Evolutionary conservation across 768 basidiomycete genomes (phyloP).

Genomic region (Boletus eberwhitei): DNA sequence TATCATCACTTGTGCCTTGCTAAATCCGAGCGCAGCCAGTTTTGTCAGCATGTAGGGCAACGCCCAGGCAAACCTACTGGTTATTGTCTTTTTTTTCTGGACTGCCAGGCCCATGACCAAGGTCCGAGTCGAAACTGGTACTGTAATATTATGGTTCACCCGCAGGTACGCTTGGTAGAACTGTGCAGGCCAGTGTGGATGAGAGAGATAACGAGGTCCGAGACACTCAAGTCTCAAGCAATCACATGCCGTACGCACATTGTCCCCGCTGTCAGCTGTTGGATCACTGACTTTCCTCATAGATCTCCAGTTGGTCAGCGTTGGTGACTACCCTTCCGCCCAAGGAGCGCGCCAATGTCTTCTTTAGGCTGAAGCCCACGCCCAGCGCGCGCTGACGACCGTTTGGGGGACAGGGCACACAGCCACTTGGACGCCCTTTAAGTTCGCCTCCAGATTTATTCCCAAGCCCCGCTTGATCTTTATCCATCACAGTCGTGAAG

Average conservation of each 20-base stretch:
- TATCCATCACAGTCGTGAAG: background rate
- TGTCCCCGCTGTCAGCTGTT: constrained; percentile 2
- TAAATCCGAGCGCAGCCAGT: background rate
- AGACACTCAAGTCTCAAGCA: background rate
- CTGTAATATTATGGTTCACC: too few species aligned
- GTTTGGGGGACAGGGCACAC: constrained; percentile 5
- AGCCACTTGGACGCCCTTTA: constrained; percentile 20
- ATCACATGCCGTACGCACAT: background rate
- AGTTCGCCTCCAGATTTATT: background rate
- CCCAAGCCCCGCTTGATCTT: constrained; percentile 7
- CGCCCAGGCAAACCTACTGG: background rate
- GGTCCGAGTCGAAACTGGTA: background rate
- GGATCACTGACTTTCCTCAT: background rate
- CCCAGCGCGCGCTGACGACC: background rate
- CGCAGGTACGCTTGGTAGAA: background rate
- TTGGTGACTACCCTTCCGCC: background rate
- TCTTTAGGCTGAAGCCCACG: background rate
- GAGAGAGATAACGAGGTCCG: background rate
- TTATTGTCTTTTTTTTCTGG: background rate
- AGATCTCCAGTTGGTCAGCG: background rate
- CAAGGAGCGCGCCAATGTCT: background rate
- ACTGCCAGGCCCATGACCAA: background rate
- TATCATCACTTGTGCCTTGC: background rate
- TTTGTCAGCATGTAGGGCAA: background rate
- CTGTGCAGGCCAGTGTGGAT: background rate